Conservation (phyloP, 345 rosid genomes). For the Eucalyptus cloeziana region DNA sequence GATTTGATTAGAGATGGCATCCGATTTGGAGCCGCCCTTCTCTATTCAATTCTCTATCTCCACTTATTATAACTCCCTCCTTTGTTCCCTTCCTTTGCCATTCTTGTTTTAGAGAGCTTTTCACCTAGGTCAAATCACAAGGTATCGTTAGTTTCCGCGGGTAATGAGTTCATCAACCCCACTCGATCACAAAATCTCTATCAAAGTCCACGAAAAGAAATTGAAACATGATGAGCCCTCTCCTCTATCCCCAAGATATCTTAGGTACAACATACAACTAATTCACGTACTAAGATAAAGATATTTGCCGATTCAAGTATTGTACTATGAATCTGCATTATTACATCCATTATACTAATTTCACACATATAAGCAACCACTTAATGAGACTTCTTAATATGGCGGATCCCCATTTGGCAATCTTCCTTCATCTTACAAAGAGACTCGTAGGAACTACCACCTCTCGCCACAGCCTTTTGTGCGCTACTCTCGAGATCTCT, state of each 20-base stretch:
- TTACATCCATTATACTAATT: background rate
- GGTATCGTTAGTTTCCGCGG: background rate
- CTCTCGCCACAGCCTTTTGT: constrained; percentile 6
- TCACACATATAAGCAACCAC: background rate
- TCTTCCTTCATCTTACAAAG: background rate
- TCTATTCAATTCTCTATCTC: no score
- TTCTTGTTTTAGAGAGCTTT: background rate
- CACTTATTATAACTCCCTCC: no score
- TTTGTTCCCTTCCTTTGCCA: background rate
- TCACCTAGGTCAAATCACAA: background rate
- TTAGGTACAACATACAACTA: background rate
- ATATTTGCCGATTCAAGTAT: background rate
- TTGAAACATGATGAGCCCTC: background rate
- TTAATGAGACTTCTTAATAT: background rate
- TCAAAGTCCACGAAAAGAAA: background rate
- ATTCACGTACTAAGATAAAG: background rate
- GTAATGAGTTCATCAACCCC: background rate
- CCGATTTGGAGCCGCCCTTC: no score
- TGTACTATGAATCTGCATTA: background rate
- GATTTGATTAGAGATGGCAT: no score
- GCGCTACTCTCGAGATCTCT: constrained; percentile 9
- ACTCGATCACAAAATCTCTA: background rate
- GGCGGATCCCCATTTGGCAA: background rate
- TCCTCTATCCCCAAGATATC: background rate
- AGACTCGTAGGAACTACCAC: constrained; percentile 18